These are phyloP conservation scores for Hemisphaericaspora xylofermentans DNA, from an alignment of 1,139 yeast genomes.

Conservation along the genomic window DNA sequence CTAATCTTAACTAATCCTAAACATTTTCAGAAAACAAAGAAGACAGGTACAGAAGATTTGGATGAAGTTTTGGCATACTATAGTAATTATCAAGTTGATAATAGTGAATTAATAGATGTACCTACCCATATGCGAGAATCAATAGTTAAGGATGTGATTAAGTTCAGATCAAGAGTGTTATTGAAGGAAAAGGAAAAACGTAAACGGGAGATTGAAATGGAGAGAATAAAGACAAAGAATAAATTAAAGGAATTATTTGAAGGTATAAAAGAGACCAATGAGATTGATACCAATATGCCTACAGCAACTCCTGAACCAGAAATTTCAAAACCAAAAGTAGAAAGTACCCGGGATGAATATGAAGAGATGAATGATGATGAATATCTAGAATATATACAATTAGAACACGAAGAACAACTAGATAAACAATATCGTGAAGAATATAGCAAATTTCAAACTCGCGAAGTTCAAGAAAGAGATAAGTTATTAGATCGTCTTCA, in stretches of 20 bases:
- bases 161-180: conserved; percentile 61
- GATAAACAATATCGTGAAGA: conserved; percentile 23
- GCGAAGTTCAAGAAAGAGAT: conserved; percentile 21
- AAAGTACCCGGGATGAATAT: conserved; percentile 20
- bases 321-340: conserved; percentile 6
- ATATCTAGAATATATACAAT: conserved; percentile 25
- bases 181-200: conserved; percentile 58
- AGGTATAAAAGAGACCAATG: conserved; percentile 36
- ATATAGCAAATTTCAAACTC: conserved; percentile 15
- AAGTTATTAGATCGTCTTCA: conserved; percentile 20
- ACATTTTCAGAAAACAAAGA: conserved; percentile 20
- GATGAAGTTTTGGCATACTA: conserved; percentile 38
- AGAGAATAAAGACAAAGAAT: conserved; percentile 50
- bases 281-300: conserved; percentile 9
- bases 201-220: conserved; percentile 50
- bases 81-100: conserved; percentile 54
- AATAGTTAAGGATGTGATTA: conserved; percentile 57
- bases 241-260: conserved; percentile 53
- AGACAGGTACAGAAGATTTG: conserved; percentile 35
- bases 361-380: conserved; percentile 36
- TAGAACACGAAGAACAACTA: conserved; percentile 15
- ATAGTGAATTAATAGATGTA: conserved; percentile 59
- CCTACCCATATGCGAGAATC: conserved; percentile 59
- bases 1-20: conserved; percentile 21
- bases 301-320: conserved; percentile 9